Conservation (phyloP, 305 asterid genomes). For the Fraxinus nigra region DNA sequence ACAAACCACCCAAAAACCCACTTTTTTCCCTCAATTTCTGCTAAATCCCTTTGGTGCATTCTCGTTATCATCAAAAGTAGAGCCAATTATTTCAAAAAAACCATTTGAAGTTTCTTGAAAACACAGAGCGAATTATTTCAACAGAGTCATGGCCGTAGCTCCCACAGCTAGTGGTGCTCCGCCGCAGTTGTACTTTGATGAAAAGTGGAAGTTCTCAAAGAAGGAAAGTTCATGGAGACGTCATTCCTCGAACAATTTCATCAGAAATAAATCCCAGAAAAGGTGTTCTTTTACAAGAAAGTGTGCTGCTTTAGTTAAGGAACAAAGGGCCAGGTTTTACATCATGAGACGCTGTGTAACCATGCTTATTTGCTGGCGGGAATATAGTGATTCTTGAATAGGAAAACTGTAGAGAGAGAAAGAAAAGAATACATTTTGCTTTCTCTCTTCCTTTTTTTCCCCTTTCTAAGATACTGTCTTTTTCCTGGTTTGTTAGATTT, state of each 20-base stretch:
- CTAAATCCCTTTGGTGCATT: neutral
- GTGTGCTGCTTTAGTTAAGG: slow-evolving; percentile 73
- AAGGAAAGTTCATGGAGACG: neutral
- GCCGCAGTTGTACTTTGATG: neutral
- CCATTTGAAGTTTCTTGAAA: neutral
- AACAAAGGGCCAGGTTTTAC: slow-evolving; percentile 81
- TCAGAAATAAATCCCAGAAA: slow-evolving; percentile 35
- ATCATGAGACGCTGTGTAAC: slow-evolving; percentile 86
- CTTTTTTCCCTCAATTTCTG: neutral
- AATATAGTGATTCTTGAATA: slow-evolving; percentile 53
- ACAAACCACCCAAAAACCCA: neutral
- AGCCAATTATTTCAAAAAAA: neutral
- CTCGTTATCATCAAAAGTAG: neutral
- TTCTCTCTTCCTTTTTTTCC: neutral
- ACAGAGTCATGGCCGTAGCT: slow-evolving; percentile 13
- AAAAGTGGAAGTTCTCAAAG: neutral
- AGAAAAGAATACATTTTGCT: neutral
- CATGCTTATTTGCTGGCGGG: slow-evolving; percentile 90
- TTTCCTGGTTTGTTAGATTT: slow-evolving; percentile 23
- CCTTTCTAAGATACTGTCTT: slow-evolving; percentile 61
- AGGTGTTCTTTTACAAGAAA: slow-evolving; percentile 77
- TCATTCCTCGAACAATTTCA: neutral
- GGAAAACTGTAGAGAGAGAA: neutral
- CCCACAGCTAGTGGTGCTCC: slow-evolving; percentile 2
- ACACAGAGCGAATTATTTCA: neutral